Evolutionary conservation across 169 alveolate genomes (phyloP), one percentile per base, ranked within the genome.

Genomic region (Cryptosporidium bovis): DNA sequence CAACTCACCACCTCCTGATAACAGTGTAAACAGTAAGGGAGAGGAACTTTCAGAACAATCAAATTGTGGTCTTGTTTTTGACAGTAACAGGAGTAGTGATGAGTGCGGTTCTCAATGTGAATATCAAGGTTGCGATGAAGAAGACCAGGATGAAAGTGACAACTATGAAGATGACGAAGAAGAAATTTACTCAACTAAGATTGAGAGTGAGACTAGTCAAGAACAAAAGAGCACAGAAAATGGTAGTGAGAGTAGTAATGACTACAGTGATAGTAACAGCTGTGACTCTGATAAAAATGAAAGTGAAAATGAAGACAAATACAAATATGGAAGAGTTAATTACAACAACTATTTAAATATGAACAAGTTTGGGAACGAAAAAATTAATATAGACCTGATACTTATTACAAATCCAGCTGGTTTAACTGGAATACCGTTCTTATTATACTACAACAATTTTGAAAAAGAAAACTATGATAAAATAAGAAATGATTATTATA

Each of bases 371-470:
- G 48, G 55, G 51, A 77, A 36, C 51, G 65, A 77, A 18, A 77
- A 77, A 46, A 77, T 77, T 58, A 40, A 56, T 33, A 60, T 77
- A 58, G 87, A 77, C 64, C 24, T 77, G 12, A 77, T 77, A 15
- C 48, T 77, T 13, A 62, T 77, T 15, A 44, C 87, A 40, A 56
- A 77, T 48, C 87, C 87, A 60, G 16, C 58, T 34, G 87, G 87
- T 5, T 56, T 77, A 34, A 77, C 48, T 10, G 87, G 87, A 27
- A 62, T 77, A 24, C 87, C 87, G 18, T 77, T 77, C 27, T 34
- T 60, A 15, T n/a, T 60, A 15, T 71, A 77, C 29, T 77, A 77
- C 27, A 77, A 77, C 58, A 29, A 34, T 31, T 58, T 71, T 8
- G 18, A 34, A 13, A 48, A 20, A 48, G 48, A 40, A 8, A n/a